Conservation (phyloP, 805 yeast genomes). For the Candida sakaeoensis region DNA sequence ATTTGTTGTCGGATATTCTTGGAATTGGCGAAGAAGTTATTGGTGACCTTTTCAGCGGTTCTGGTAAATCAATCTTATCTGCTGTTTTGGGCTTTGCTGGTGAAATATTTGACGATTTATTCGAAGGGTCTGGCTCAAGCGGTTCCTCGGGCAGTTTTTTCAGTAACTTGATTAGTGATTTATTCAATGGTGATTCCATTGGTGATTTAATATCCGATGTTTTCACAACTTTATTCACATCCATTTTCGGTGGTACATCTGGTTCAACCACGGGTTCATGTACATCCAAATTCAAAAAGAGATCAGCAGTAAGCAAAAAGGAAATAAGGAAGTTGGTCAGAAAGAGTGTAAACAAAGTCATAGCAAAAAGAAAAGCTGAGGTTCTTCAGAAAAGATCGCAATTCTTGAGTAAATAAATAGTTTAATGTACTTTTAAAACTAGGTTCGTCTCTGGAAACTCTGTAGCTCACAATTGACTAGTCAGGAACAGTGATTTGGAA, state of each 20-base stretch:
- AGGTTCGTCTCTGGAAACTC: slow-evolving; percentile 37
- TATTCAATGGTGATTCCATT: slow-evolving; percentile 4
- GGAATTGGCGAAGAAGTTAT: slow-evolving; percentile 7
- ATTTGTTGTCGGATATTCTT: slow-evolving; percentile 3
- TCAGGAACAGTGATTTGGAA: no score
- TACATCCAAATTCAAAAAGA: slow-evolving; percentile 5
- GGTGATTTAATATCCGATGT: slow-evolving; percentile 8
- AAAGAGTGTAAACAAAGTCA: slow-evolving; percentile 7
- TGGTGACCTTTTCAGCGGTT: slow-evolving; percentile 4
- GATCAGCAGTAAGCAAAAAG: slow-evolving; percentile 6
- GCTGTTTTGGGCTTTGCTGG: slow-evolving; percentile 7
- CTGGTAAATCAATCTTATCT: slow-evolving; percentile 4
- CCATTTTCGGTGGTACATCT: slow-evolving; percentile 7
- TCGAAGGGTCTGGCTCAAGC: not conserved
- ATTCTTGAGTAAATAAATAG: slow-evolving; percentile 15
- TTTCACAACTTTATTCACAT: slow-evolving; percentile 8
- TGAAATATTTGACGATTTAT: slow-evolving; percentile 9
- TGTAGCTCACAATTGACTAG: no score
- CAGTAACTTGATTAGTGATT: slow-evolving; percentile 1
- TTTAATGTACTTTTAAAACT: slow-evolving; percentile 32
- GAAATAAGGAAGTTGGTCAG: slow-evolving; percentile 8
- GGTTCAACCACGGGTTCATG: slow-evolving; percentile 8
- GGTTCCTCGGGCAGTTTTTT: slow-evolving; percentile 8
- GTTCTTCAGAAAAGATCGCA: slow-evolving; percentile 30
- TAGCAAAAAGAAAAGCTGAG: slow-evolving; percentile 7